A percentile compares a stretch with the other conserved stretches of the same genome.
Conservation (phyloP, 345 rosid species). For the Eutrema japonicum region DNA sequence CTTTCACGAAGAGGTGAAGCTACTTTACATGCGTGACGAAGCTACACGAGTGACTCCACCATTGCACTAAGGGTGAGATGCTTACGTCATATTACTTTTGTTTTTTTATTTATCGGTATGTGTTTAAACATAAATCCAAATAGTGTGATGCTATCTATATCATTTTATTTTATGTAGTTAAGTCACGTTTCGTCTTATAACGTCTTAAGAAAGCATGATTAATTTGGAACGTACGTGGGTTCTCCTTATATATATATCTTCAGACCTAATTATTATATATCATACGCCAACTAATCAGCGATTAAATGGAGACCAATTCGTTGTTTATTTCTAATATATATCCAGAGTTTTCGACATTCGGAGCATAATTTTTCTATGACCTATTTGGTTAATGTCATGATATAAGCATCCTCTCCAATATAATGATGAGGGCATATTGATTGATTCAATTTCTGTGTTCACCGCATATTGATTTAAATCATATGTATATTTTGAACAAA, state of each 20-base stretch:
- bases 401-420: not conserved
- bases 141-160: constrained; percentile 30
- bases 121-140: constrained; percentile 34
- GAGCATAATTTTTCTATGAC: not conserved
- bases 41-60: constrained; percentile 65
- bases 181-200: constrained; percentile 30
- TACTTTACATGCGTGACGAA: constrained; percentile 52
- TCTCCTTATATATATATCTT: constrained; percentile 9
- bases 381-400: not conserved
- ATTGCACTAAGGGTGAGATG: constrained; percentile 44
- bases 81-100: constrained; percentile 34
- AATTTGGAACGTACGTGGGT: constrained; percentile 33
- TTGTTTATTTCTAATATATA: not conserved
- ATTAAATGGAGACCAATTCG: not conserved
- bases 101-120: not conserved
- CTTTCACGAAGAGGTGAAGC: constrained; percentile 56
- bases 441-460: not conserved
- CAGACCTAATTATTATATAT: not conserved
- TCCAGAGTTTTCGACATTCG: not conserved
- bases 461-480: not conserved
- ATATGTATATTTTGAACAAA: not conserved
- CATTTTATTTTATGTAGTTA: constrained; percentile 26
- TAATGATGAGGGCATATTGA: not conserved
- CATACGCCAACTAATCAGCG: constrained; percentile 23
- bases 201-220: constrained; percentile 25